Conservation (phyloP, 2,329 filamentous ascomycete species). For the Fusarium tricinctum region DNA sequence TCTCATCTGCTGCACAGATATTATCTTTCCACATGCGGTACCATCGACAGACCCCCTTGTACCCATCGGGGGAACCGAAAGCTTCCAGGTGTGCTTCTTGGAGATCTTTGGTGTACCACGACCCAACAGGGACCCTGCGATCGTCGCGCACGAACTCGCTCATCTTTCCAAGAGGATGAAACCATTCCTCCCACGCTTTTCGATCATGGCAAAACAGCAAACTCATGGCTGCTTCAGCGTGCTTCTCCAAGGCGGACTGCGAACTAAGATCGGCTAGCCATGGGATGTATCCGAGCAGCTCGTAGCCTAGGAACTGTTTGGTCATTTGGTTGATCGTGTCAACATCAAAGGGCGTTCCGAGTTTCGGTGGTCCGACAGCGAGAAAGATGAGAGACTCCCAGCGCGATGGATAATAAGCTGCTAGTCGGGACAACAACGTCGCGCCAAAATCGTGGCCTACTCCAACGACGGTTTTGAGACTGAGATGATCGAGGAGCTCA, state of each 20-base stretch:
- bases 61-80: slow-evolving; percentile 45
- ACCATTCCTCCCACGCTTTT: slow-evolving; percentile 46
- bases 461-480: slow-evolving; percentile 59
- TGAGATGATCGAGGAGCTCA: slow-evolving; percentile 52
- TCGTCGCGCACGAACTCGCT: slow-evolving; percentile 46
- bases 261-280: slow-evolving; percentile 45
- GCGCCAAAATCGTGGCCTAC: slow-evolving; percentile 56
- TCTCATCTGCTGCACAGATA: slow-evolving; percentile 47
- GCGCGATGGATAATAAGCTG: slow-evolving; percentile 46
- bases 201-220: slow-evolving; percentile 49
- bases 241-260: slow-evolving; percentile 42
- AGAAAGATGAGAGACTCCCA: slow-evolving; percentile 48
- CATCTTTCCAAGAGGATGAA: slow-evolving; percentile 50
- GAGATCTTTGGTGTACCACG: slow-evolving; percentile 48
- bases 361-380: slow-evolving; percentile 50
- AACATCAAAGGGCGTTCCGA: slow-evolving; percentile 51
- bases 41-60: slow-evolving; percentile 52
- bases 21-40: slow-evolving; percentile 53
- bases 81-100: slow-evolving; percentile 44
- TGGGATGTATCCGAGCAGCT: slow-evolving; percentile 53
- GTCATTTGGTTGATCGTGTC: slow-evolving; percentile 53
- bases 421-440: slow-evolving; percentile 51
- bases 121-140: slow-evolving; percentile 39
- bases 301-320: slow-evolving; percentile 47
- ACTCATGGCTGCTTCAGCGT: slow-evolving; percentile 48